Base-by-base conservation (phyloP, 2,329 filamentous ascomycete species). In the Claviceps spartinae region DNA sequence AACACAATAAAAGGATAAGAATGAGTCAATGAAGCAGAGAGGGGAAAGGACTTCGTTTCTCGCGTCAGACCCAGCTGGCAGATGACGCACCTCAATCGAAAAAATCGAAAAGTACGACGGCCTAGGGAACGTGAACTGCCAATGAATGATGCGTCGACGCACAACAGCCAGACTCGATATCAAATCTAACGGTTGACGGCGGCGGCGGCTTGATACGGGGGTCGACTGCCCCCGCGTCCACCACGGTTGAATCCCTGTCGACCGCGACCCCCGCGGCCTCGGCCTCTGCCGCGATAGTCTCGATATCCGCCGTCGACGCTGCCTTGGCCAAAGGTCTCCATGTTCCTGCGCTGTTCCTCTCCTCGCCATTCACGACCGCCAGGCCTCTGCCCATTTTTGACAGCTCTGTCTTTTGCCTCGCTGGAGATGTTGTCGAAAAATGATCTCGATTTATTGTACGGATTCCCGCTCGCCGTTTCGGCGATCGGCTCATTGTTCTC, bases 401-500 rank as follows among this genome's bases (percentile, higher is more conserved):
- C 87, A 49, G 87, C 82, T 44, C 93, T 82, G 58, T 98, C 93
- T 67, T 86, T 94, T 56, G 87, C 79, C 65, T 98, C 93, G 58
- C 88, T 95, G 1, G 88, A 95, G 57, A 98, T 96, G 67, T 98
- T 96, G 70, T 98, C 93, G 64, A 98, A 98, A 75, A 98, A 98
- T 1, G 88, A 95, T 3, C 73, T 82, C 5, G 83, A 77, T 69
- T 89, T 95, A 73, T 96, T 91, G 71, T 98, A 98, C 0, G 81
- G 72, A 18, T 68, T 62, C 13, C 74, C 68, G 1, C 74, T 67
- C 14, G 69, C 65, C 8, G 56, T 34, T 1, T 56, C 54, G 1
- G 74, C 67, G 40, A 74, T 69, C 2, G 61, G 61, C 11, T 66
- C 65, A 24, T 75, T 67, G 0, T 65, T 56, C 8, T 60, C 59